Base-by-base conservation (phyloP, 805 yeast species). In the Ogataea trehaloabstinens region DNA sequence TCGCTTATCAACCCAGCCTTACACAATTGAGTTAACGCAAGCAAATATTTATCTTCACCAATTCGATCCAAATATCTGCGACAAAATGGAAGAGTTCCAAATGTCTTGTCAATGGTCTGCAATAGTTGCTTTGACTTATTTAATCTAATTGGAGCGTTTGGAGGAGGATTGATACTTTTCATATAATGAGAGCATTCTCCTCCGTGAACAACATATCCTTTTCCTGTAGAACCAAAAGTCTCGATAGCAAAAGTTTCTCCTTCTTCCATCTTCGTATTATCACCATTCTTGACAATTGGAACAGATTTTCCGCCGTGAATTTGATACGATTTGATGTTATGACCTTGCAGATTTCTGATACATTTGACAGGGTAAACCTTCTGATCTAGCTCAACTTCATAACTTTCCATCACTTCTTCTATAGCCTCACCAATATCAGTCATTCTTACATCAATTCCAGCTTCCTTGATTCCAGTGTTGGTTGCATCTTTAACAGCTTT, bases 161-260 rank as follows among this genome's bases (percentile, higher is more conserved):
- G 64, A 21, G 76, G 71, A 12, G 70, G 70, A 29, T 72, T 82
- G 20, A 64, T 58, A 52, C 70, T 77, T 56, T 77, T 71, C 22
- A 95, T 89, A 58, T 93, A 93, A 66, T 93, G 99, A 11, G 97
- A 89, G 54, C 91, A 84, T 65, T 93, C 99, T 32, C 99, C 99
- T 44, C 80, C 83, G 6, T 80, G 68, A 34, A 82, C 68, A 24
- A 93, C 98, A 52, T 82, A 83, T 25, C 98, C 99, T 42, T 84
- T 77, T 45, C 99, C 99, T 2, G 99, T 93, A 31, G 96, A 78
- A 10, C 99, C 99, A 58, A 93, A 93, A 3, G 99, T 93, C 67
- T 93, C 99, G 57, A 93, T 91, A 44, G 99, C 99, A 71, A 87
- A 91, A 2, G 88, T 82, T 64, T 93, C 99, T 47, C 96, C 96